Conservation (phyloP, 2,329 filamentous ascomycete genomes). For the Fusarium staphyleae region DNA sequence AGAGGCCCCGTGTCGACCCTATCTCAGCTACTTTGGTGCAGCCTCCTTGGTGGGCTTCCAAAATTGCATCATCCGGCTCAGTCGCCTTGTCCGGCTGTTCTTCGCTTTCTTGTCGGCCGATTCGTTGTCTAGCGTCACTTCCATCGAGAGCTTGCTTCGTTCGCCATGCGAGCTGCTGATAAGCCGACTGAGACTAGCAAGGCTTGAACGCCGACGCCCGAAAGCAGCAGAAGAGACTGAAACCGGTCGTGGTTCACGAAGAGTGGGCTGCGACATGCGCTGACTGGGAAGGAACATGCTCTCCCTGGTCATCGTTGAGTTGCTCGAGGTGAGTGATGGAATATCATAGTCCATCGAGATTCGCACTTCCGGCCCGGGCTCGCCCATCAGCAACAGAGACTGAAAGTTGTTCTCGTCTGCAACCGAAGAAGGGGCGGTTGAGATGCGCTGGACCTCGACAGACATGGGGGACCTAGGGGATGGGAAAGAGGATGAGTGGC, state of each 20-base stretch:
- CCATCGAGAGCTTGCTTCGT: conserved; percentile 76
- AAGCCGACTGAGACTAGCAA: conserved; percentile 78
- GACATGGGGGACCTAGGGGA: conserved; percentile 74
- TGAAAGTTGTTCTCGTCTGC: conserved; percentile 75
- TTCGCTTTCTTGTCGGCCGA: conserved; percentile 61
- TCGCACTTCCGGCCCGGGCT: conserved; percentile 75
- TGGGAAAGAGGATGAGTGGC: conserved; percentile 70
- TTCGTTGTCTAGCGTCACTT: conserved; percentile 65
- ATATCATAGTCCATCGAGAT: conserved; percentile 74
- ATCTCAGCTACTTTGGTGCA: conserved; percentile 36
- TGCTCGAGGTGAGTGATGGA: conserved; percentile 76
- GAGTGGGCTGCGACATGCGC: conserved; percentile 57
- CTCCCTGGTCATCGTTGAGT: conserved; percentile 78
- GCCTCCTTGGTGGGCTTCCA: conserved; percentile 69
- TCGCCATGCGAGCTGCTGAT: conserved; percentile 79
- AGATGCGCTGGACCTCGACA: conserved; percentile 75
- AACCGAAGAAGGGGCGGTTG: conserved; percentile 77
- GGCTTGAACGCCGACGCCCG: conserved; percentile 75
- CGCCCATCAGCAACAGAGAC: conserved; percentile 71
- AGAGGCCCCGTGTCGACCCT: conserved; percentile 15
- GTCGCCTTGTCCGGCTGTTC: conserved; percentile 69
- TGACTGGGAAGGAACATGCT: conserved; percentile 59
- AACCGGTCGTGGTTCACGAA: conserved; percentile 65
- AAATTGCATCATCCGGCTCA: conserved; percentile 80
- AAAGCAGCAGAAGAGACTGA: conserved; percentile 69